Base-by-base conservation (phyloP, 495 filamentous ascomycete genomes). In the Penicillium pulvis region DNA sequence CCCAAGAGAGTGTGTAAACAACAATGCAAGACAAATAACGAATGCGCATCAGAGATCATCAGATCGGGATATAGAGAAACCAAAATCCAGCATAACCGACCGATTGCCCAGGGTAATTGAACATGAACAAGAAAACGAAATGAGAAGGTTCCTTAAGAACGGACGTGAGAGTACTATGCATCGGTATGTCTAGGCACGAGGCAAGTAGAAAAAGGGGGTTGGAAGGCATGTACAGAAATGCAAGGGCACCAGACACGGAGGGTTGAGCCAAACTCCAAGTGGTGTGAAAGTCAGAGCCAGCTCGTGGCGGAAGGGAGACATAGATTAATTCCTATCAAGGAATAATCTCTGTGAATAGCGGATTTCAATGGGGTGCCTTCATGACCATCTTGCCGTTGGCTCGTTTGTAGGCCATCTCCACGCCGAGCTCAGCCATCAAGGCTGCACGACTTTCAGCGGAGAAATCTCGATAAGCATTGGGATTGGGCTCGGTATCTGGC, bases 361-460 rank as follows among this genome's bases (percentile, higher is more conserved):
- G 24, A 46, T 51, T 39, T 63, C 58, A 66, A 54, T 57, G 56
- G 23, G 71, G 72, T n/a, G 63, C 60, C 45, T 73, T 74, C 49
- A 67, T 71, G 41, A 69, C 71, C 64, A 72, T 72, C 23, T 65
- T 59, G 2, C 75, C 75, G 20, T 78, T 76, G 39, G 81, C 81
- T 52, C 81, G 76, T 64, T 80, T 82, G 62, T 84, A 84, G 24
- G 68, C 66, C 79, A 83, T 78, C 42, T 71, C 65, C 42, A 73
- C 71, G 10, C 70, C 73, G 14, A 72, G 55, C 33, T 75, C 73
- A 30, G 66, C 63, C 53, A 78, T 71, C 20, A 69, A 59, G 8
- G 68, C 66, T 16, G 59, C 61, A 16, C 70, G 66, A 19, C 64
- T 64, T 24, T 69, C 72, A 6, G 66, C 69, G 3, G 72, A 71